Percentiles rank a stretch among this genome's conserved stretches.
Conservation (phyloP, 441 rosid genomes). For the Capsella rubella region DNA sequence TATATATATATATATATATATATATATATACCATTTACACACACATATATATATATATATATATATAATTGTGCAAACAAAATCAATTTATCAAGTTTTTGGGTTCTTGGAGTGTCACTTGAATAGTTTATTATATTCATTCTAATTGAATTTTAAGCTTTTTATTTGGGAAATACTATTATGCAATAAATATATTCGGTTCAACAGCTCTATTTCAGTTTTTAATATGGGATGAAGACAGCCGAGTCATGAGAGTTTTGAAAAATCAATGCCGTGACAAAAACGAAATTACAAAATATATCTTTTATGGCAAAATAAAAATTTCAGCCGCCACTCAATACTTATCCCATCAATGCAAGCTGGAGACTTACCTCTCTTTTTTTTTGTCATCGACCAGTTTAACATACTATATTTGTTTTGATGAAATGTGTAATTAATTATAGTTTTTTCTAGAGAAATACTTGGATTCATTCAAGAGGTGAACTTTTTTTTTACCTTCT, state of each 20-base stretch:
- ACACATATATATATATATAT: too few relatives aligned
- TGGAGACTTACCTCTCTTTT: too few relatives aligned
- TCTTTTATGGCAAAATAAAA: not conserved
- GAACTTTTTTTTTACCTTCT: too few relatives aligned
- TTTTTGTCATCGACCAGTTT: too few relatives aligned
- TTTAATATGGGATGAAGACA: not conserved
- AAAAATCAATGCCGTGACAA: conserved; percentile 32
- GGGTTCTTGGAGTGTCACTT: not conserved
- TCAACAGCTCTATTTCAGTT: not conserved
- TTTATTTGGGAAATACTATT: not conserved
- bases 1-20: not conserved
- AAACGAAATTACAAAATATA: conserved; percentile 19
- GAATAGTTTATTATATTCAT: not conserved
- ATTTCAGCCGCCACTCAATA: conserved; percentile 32
- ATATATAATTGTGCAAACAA: not conserved
- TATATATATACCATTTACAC: too few relatives aligned
- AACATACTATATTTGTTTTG: too few relatives aligned
- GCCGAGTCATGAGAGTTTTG: conserved; percentile 4
- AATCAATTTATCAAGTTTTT: not conserved
- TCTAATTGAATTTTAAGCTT: not conserved
- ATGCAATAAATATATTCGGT: not conserved
- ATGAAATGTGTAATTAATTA: too few relatives aligned
- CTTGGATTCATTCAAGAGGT: too few relatives aligned
- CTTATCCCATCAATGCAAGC: not conserved
- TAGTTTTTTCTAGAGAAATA: too few relatives aligned